These are phyloP conservation scores for Neonectria ditissima DNA, from an alignment of 2,329 filamentous ascomycete genomes.

Conservation along the genomic window DNA sequence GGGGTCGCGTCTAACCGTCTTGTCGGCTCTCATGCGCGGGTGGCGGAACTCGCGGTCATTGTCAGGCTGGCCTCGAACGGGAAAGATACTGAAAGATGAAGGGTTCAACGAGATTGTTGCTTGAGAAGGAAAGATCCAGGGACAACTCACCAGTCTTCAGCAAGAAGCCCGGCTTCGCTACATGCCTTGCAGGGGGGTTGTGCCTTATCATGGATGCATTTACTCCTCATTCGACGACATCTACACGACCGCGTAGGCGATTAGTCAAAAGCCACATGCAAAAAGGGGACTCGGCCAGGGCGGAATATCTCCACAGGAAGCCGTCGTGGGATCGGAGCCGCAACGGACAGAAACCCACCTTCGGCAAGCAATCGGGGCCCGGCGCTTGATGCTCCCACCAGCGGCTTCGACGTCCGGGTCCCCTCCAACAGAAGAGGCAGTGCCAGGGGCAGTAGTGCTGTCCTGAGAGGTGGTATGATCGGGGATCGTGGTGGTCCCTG, in stretches of 20 bases:
- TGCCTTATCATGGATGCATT: slow-evolving; percentile 64
- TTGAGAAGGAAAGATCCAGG: not conserved
- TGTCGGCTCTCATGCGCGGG: slow-evolving; percentile 63
- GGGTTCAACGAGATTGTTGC: slow-evolving; percentile 13
- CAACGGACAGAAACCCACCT: slow-evolving; percentile 53
- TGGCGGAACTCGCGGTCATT: slow-evolving; percentile 68
- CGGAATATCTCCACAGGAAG: slow-evolving; percentile 4
- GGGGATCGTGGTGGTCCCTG: slow-evolving; percentile 11
- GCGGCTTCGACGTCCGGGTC: slow-evolving; percentile 23
- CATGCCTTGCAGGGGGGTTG: slow-evolving; percentile 65
- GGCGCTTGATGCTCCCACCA: slow-evolving; percentile 55
- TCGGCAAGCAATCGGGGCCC: slow-evolving; percentile 65
- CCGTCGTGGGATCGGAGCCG: slow-evolving; percentile 7
- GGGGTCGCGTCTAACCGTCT: slow-evolving; percentile 54
- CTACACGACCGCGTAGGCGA: slow-evolving; percentile 44
- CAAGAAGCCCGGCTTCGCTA: slow-evolving; percentile 59
- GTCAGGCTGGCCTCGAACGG: slow-evolving; percentile 64
- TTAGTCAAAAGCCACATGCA: slow-evolving; percentile 12
- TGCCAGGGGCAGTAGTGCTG: slow-evolving; percentile 6
- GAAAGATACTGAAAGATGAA: slow-evolving; percentile 58
- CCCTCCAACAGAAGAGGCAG: slow-evolving; percentile 10
- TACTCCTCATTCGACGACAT: slow-evolving; percentile 68
- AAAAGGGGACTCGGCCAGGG: not conserved
- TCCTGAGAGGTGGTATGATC: slow-evolving; percentile 17
- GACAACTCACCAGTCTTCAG: slow-evolving; percentile 62